phyloP scores from a whole-genome alignment of 169 alveolate genomes.

The Eimeria sp. region DNA sequence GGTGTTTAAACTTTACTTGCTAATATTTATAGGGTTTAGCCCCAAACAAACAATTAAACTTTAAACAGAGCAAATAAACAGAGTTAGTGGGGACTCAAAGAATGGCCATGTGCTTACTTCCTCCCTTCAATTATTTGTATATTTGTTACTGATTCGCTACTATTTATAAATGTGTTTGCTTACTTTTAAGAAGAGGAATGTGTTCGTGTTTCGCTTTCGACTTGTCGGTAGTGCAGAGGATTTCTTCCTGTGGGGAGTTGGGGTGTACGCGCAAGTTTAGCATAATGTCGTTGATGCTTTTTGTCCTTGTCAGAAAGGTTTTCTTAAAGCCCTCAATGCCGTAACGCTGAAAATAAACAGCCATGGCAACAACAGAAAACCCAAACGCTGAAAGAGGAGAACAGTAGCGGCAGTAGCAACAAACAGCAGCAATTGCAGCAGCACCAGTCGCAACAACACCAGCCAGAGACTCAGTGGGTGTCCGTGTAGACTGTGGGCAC shows the following conservation, averaged over 20 bases:
- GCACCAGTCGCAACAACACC: neutral
- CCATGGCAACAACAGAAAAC: neutral
- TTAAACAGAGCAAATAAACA: no score
- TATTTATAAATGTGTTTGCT: neutral
- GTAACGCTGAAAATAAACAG: slow-evolving; percentile 16
- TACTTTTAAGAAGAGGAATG: slow-evolving; percentile 49
- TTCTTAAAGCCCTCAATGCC: slow-evolving; percentile 71
- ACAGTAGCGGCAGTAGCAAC: neutral
- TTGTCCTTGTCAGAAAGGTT: slow-evolving; percentile 20
- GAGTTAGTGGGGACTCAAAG: no score
- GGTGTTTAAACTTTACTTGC: neutral
- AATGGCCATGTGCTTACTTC: no score
- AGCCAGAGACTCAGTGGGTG: no score
- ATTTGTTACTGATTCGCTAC: no score
- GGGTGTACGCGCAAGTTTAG: neutral
- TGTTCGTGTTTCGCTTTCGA: neutral
- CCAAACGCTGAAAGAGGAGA: no score
- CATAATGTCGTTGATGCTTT: slow-evolving; percentile 30
- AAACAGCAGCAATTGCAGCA: neutral
- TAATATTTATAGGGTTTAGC: no score
- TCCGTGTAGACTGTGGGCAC: neutral
- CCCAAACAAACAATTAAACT: no score
- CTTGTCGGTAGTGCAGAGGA: slow-evolving; percentile 34
- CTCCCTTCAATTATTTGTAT: no score
- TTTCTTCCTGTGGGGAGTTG: slow-evolving; percentile 47